phyloP scores from a whole-genome alignment of 2,329 filamentous ascomycete species.

The Chalaropsis thielavioides region DNA sequence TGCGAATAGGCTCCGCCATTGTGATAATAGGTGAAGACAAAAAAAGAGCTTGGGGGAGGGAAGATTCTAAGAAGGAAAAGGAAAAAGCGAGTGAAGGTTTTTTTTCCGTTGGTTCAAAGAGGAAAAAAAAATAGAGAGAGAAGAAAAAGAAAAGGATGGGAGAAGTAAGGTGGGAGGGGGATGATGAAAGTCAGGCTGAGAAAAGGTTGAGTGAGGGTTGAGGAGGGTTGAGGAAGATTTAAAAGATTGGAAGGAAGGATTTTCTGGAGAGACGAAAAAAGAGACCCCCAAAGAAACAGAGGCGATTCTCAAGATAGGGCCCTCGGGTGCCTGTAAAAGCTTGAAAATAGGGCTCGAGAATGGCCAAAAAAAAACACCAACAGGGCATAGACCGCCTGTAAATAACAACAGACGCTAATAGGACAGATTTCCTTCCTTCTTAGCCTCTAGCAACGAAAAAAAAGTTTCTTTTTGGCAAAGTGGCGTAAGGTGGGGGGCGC shows the following conservation, averaged over 20 bases:
- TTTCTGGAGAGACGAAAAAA: background rate
- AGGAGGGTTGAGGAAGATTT: background rate
- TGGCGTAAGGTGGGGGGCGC: background rate
- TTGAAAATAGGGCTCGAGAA: too few relatives aligned
- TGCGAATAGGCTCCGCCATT: slow-evolving; percentile 51
- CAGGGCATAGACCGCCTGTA: background rate
- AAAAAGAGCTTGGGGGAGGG: slow-evolving; percentile 17
- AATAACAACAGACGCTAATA: background rate
- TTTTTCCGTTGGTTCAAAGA: slow-evolving; percentile 19
- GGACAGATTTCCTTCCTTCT: background rate
- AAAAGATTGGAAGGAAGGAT: slow-evolving; percentile 9
- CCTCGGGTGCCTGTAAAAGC: background rate
- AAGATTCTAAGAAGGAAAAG: background rate
- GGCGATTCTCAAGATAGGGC: background rate
- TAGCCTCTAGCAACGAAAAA: background rate
- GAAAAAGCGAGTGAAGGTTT: slow-evolving; percentile 4
- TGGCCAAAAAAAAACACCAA: background rate
- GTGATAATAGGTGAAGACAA: slow-evolving; percentile 21
- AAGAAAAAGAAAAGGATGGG: slow-evolving; percentile 18
- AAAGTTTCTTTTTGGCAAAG: slow-evolving; percentile 1
- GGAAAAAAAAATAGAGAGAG: slow-evolving; percentile 23
- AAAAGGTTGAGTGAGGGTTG: slow-evolving; percentile 15
- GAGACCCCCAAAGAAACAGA: background rate
- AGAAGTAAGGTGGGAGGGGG: slow-evolving; percentile 24
- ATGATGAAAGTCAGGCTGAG: slow-evolving; percentile 17